Percentiles rank a stretch among this genome's conserved stretches.
These are phyloP conservation scores for Fusarium sp. DNA, from an alignment of 2,329 filamentous ascomycete species.

Conservation along the genomic window DNA sequence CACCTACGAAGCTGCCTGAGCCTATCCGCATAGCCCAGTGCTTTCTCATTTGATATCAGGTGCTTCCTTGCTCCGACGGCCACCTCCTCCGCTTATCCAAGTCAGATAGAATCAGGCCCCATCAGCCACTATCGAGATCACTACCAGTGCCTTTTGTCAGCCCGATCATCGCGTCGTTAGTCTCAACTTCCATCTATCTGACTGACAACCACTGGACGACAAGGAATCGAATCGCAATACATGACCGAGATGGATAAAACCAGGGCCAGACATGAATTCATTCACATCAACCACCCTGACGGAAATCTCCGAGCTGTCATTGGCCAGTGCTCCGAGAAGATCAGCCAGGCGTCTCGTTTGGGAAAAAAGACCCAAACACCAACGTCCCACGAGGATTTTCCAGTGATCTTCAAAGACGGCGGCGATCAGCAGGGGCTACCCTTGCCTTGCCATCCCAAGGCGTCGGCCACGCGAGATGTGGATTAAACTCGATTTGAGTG, in stretches of 20 bases:
- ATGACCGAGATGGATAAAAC: conserved; percentile 10
- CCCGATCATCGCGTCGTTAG: conserved; percentile 9
- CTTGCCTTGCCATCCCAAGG: conserved; percentile 42
- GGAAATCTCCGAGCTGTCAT: conserved; percentile 39
- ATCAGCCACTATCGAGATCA: conserved; percentile 29
- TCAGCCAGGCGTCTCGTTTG: conserved; percentile 41
- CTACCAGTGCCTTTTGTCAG: conserved; percentile 7
- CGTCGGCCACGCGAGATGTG: conserved; percentile 53
- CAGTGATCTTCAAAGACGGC: conserved; percentile 51
- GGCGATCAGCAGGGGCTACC: conserved; percentile 51
- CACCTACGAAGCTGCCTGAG: conserved; percentile 9
- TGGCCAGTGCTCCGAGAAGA: conserved; percentile 36
- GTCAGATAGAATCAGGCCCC: conserved; percentile 2
- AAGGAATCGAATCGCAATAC: conserved; percentile 15
- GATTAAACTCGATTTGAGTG: conserved; percentile 48
- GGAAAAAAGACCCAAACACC: conserved; percentile 26
- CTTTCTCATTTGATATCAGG: conserved; percentile 8
- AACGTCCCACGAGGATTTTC: conserved; percentile 48
- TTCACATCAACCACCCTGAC: conserved; percentile 43
- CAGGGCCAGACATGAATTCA: conserved; percentile 18
- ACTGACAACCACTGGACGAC: not conserved
- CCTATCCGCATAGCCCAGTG: conserved; percentile 11
- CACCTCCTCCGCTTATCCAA: conserved; percentile 19
- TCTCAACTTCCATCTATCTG: not conserved
- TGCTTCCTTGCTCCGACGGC: conserved; percentile 14